Evolutionary conservation across 2,329 filamentous ascomycete species (phyloP).

Genomic region (Diaporthe citriasiana): DNA sequence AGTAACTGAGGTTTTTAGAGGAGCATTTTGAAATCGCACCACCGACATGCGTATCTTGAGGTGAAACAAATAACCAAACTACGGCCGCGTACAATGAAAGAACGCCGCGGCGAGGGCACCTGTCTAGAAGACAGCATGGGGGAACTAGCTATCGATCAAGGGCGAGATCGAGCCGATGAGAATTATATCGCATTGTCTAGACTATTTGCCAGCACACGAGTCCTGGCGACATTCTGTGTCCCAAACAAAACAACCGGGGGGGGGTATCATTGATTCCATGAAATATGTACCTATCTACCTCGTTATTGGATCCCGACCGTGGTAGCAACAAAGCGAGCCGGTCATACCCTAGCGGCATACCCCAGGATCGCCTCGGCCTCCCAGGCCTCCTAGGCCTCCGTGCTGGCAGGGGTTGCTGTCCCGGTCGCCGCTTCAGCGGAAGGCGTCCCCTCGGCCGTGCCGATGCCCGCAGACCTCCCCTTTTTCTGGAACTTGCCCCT

Average conservation of each 20-base stretch:
- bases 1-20: not conserved
- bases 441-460: slow-evolving; percentile 40
- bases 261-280: slow-evolving; percentile 40
- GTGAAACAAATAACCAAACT: not conserved
- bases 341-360: too few relatives aligned
- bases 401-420: slow-evolving; percentile 26
- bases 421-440: slow-evolving; percentile 29
- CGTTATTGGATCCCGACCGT: not conserved
- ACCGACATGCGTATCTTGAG: not conserved
- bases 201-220: not conserved
- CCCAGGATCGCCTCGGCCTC: not conserved
- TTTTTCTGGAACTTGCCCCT: slow-evolving; percentile 83
- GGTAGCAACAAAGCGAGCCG: not conserved
- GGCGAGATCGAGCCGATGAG: not conserved
- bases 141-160: not conserved
- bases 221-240: not conserved
- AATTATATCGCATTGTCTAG: slow-evolving; percentile 29
- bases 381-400: not conserved
- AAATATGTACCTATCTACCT: slow-evolving; percentile 29
- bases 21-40: slow-evolving; percentile 7
- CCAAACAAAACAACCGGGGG: slow-evolving; percentile 14
- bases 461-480: slow-evolving; percentile 42
- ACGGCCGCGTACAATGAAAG: not conserved
- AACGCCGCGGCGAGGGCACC: not conserved
- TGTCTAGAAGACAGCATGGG: not conserved